phyloP scores from a whole-genome alignment of 176 grass and related monocot species.

The Otatea glauca region DNA sequence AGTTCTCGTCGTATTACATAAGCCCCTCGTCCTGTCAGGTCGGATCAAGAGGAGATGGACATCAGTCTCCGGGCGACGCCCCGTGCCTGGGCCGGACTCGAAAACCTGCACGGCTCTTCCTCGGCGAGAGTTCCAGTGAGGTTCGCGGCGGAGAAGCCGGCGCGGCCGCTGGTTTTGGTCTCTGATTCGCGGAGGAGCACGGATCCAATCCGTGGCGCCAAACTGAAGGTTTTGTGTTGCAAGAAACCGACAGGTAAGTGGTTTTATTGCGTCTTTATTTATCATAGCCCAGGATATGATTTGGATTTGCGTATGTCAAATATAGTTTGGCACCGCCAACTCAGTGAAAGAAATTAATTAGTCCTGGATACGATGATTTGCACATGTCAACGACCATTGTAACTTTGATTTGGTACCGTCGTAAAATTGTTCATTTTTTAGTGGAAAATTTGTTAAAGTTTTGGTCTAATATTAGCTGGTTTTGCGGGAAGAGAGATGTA shows the following conservation, averaged over 20 bases:
- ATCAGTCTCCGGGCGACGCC: conserved; percentile 39
- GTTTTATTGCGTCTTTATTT: background rate
- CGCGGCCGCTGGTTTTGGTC: background rate
- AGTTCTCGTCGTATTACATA: background rate
- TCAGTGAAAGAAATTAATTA: background rate
- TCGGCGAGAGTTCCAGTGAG: background rate
- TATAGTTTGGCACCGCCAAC: background rate
- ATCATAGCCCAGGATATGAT: background rate
- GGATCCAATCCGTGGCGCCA: conserved; percentile 17
- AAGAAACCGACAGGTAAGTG: conserved; percentile 30
- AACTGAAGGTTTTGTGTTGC: conserved; percentile 33
- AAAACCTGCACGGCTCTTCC: background rate
- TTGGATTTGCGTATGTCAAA: background rate
- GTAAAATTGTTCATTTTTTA: background rate
- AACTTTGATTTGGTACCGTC: background rate
- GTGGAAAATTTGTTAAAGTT: background rate
- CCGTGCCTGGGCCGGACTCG: conserved; percentile 23
- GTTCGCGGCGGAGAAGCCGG: conserved; percentile 4
- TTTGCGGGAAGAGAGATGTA: conserved; percentile 9
- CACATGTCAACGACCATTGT: background rate
- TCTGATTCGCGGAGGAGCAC: background rate
- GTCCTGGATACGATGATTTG: background rate
- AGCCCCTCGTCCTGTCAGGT: background rate
- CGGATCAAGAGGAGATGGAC: conserved; percentile 50
- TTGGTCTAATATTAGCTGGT: background rate